Conservation (phyloP, 257 asterid species). For the Anisodus acutangulus region DNA sequence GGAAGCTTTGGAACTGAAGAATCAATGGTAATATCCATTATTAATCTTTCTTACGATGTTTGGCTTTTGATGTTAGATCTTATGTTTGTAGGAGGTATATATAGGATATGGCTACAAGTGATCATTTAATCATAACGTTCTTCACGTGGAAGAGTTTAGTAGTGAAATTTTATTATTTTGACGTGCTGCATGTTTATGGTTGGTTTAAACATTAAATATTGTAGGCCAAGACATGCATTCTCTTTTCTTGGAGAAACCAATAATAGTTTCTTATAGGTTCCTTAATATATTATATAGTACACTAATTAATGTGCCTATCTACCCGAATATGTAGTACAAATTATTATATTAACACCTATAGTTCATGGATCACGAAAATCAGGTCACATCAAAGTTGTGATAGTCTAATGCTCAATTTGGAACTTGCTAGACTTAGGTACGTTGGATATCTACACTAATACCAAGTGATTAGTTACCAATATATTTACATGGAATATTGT, state of each 20-base stretch:
- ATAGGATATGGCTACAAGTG: background rate
- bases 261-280: background rate
- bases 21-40: background rate
- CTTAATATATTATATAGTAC: background rate
- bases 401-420: no score
- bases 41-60: background rate
- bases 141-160: background rate
- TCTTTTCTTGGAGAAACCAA: no score
- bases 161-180: background rate
- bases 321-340: background rate
- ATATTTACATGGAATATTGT: no score
- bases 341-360: background rate
- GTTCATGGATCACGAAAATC: background rate
- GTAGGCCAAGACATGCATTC: background rate
- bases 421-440: no score
- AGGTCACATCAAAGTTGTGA: no score
- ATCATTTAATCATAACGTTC: background rate
- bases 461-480: no score
- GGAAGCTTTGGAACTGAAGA: slow-evolving; percentile 41
- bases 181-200: background rate
- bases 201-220: background rate
- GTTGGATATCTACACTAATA: no score
- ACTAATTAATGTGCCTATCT: background rate
- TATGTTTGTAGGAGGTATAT: slow-evolving; percentile 5
- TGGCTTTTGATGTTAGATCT: background rate